Base-by-base conservation (phyloP, 208 protist species). In the Novymonas esmeraldas region DNA sequence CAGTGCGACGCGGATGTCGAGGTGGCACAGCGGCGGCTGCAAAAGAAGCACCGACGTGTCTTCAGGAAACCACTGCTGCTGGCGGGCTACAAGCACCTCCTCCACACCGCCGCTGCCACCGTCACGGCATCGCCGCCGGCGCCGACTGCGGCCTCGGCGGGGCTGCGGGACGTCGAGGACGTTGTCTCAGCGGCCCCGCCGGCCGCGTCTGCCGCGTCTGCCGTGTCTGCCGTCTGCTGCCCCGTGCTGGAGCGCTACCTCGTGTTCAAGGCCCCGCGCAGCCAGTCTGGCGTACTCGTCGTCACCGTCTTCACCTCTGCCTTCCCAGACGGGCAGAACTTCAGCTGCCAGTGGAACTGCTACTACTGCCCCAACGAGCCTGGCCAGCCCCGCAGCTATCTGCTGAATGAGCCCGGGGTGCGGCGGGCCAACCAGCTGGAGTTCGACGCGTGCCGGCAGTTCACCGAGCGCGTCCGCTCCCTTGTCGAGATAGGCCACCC, bases 331-430 rank as follows among this genome's bases (percentile, higher is more conserved):
- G 85, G 82, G 29, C 90, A 94, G 66, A 75, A 64, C 54, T 97
- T 97, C 64, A 95, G 87, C 62, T 97, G 93, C 68, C 72, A 95
- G 74, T 97, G 93, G 91, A 92, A 97, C 72, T 97, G 93, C 82
- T 93, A 97, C 78, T 97, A 97, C 76, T 97, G 93, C 68, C 93
- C 93, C 4, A 95, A 94, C 69, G 88, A 97, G 73, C 93, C 93
- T 0, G 87, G 84, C 0, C 93, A 97, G 78, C 93, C 93, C n/a
- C 76, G 90, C 16, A 95, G 89, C 65, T 97, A 97, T 58, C 61
- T 96, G 50, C 78, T 92, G 41, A 95, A 96, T 65, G 91, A 97
- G 65, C 90, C 91, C 0, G 93, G 89, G 14, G 91, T 97, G 46
- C 90, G 90, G 7, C 83, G 93, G 7, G 93, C 93, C 0, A 97